Evolutionary conservation across 2,329 filamentous ascomycete genomes (phyloP), one percentile per base, ranked within the genome.

Genomic region (Ophiosphaerella herpotricha): DNA sequence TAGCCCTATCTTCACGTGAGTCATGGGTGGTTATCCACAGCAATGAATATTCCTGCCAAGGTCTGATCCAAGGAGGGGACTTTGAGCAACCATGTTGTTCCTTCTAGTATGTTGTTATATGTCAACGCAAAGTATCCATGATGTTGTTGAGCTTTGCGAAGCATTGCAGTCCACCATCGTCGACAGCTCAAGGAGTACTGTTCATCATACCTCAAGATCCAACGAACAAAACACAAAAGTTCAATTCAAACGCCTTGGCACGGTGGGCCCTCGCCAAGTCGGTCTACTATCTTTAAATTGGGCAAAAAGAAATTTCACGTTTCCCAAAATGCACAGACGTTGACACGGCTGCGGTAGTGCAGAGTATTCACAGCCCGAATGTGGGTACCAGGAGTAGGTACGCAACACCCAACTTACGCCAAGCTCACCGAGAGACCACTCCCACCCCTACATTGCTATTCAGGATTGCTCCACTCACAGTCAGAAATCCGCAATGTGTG

Each of bases 321-420:
- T 53, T 55, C 56, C 18, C 48, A 54, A 54, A 40, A 39, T 52
- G 65, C 50, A 61, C 54, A 52, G 61, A 58, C 60, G 54, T 48
- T 50, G 51, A 43, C 46, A 39, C 49, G 55, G 51, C 57, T 44
- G 49, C 54, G 60, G 53, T 11, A 29, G 26, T 29, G 4, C 26
- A 58, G 51, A 63, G 65, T 60, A 62, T 68, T 61, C 58, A 61
- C 62, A 57, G 55, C 60, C 63, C 46, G 46, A 49, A 52, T 51
- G 67, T 70, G 68, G 66, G 52, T 65, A 63, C 62, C 16, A 62
- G 60, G 64, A 58, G 59, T 50, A 56, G 49, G 53, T 55, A 67
- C 63, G 64, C 61, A 66, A 68, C 64, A 65, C 60, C 53, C 59
- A 47, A 59, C 55, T 53, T 57, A 55, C 50, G 67, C 67, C 67